Evolutionary conservation across 495 filamentous ascomycete genomes (phyloP), one percentile per base, ranked within the genome.

Genomic region (Rostrohypoxylon terebratum): DNA sequence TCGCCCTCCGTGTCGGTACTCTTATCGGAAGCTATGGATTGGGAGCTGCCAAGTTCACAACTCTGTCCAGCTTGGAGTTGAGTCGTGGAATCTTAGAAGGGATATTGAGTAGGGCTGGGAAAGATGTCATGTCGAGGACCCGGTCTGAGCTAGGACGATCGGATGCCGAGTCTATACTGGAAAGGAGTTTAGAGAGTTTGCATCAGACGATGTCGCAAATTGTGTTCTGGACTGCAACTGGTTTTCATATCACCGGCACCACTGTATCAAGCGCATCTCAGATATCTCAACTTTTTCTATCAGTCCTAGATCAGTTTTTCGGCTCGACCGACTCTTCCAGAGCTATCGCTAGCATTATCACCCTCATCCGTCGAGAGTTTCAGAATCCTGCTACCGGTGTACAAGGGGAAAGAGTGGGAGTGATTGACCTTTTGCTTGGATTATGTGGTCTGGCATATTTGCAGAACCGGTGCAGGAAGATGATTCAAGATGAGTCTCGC

Each of bases 281-380:
- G 64, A 80, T 92, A 59, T 90, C 90, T 0, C 89, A 91, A 75
- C 83, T 89, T 16, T 84, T 92, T 10, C 76, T 94, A 16, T 86
- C 87, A 31, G 88, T 88, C 1, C 81, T 94, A 28, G 91, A 94
- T 78, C 88, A 90, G 18, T 90, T 93, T 62, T 86, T 94, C 33
- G 92, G 92, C 13, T 91, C 88, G 18, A 94, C 92, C 4, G 92
- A 94, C 76, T 91, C 91, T 2, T 93, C 91, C 1, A 85, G 91
- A 57, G 92, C 92, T n/a, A 92, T 94, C 75, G 90, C 90, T 0
- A 90, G 91, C 66, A 93, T 94, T 61, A 88, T 93, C 63, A 89
- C 89, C 1, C 81, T 94, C 25, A 89, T 94, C 45, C 84, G 89
- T 9, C 87, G 89, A 58, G 92, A 94, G 75, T 91, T 94, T 54